phyloP scores from a whole-genome alignment of 257 asterid species.

The Henckelia pumila region DNA sequence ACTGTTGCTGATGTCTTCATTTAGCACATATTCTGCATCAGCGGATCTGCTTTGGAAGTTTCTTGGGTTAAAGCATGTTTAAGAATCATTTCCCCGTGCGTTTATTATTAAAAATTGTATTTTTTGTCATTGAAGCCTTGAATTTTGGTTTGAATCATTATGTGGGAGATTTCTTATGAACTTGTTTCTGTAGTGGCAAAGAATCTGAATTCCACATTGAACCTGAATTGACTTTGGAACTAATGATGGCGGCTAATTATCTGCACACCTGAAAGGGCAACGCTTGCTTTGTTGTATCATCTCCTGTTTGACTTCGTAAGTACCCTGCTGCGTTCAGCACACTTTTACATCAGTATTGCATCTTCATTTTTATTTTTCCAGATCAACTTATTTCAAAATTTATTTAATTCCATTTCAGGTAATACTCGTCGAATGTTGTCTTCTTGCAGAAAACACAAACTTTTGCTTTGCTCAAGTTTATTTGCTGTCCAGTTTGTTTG shows the following conservation, averaged over 20 bases:
- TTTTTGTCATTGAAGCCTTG: conserved; percentile 11
- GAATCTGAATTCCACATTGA: conserved; percentile 84
- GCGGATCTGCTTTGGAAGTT: neutral
- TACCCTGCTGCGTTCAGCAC: conserved; percentile 5
- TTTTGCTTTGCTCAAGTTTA: conserved; percentile 14
- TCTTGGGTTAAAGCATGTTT: neutral
- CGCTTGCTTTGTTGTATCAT: conserved; percentile 26
- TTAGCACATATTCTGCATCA: neutral
- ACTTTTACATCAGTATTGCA: neutral
- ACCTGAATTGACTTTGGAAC: conserved; percentile 86
- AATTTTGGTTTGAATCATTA: conserved; percentile 16
- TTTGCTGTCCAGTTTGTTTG: neutral
- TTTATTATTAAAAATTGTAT: neutral
- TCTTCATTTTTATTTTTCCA: neutral
- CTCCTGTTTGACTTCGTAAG: conserved; percentile 28
- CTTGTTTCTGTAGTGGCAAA: conserved; percentile 62
- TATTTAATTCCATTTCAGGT: conserved; percentile 10
- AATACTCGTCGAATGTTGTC: conserved; percentile 17
- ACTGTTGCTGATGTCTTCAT: neutral
- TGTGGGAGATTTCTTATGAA: conserved; percentile 6
- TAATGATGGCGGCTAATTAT: conserved; percentile 93
- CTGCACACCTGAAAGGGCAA: conserved; percentile 60
- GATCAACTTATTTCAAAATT: neutral
- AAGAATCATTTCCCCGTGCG: neutral
- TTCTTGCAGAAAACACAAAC: conserved; percentile 24